Conservation (phyloP, 371 early-diverging fungal genomes). For the Rhizopus sp. region DNA sequence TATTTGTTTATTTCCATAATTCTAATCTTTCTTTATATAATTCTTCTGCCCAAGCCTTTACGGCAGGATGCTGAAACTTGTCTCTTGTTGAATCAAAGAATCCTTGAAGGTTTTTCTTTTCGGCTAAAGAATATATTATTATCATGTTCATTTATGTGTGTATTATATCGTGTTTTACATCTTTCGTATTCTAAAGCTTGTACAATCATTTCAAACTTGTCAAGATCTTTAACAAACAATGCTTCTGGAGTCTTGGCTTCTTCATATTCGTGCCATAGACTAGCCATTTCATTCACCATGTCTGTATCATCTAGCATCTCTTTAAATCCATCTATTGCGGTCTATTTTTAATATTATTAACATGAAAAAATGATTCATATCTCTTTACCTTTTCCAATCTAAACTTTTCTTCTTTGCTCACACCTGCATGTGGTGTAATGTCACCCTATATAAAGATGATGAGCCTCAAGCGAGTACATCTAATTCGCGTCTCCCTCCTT, state of each 20-base stretch:
- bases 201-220: conserved; percentile 94
- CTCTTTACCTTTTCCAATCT: conserved; percentile 62
- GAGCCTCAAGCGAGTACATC: not conserved
- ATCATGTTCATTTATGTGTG: not conserved
- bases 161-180: conserved; percentile 43
- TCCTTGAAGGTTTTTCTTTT: conserved; percentile 63
- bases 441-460: conserved; percentile 67
- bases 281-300: conserved; percentile 70
- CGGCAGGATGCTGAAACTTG: conserved; percentile 79
- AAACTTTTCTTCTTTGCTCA: conserved; percentile 80
- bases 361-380: not conserved
- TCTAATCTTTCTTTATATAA: conserved; percentile 65
- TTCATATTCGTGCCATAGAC: conserved; percentile 90
- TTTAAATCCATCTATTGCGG: conserved; percentile 72
- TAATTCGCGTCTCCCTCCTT: conserved; percentile 10
- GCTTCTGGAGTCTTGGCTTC: conserved; percentile 78
- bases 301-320: conserved; percentile 59
- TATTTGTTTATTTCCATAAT: conserved; percentile 11
- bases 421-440: conserved; percentile 84
- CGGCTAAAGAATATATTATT: conserved; percentile 46
- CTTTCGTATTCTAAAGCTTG: conserved; percentile 92
- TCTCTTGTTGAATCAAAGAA: conserved; percentile 83
- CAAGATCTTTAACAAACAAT: conserved; percentile 84
- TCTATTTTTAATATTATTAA: conserved; percentile 25
- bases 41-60: conserved; percentile 82